Conservation (phyloP, 1,139 yeast genomes). For the Diutina pseudorugosa region DNA sequence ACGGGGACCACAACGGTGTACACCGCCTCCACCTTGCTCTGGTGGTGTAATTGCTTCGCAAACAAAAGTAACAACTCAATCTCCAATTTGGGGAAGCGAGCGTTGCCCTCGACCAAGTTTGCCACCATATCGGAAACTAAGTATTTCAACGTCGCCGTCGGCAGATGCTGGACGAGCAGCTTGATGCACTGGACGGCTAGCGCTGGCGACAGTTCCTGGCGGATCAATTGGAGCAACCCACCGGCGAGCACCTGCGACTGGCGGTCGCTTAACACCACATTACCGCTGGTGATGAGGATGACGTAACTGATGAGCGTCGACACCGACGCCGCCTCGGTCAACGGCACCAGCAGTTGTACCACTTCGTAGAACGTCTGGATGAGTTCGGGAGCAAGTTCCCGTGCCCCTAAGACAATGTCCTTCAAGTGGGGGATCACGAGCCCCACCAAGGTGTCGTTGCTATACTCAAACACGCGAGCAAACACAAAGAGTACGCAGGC, state of each 20-base stretch:
- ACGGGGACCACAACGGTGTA: slow-evolving; percentile 35
- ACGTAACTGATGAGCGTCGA: slow-evolving; percentile 46
- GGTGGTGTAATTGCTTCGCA: slow-evolving; percentile 16
- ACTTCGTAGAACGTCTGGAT: slow-evolving; percentile 23
- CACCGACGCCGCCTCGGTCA: slow-evolving; percentile 11
- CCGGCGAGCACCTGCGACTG: slow-evolving; percentile 18
- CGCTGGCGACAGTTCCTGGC: slow-evolving; percentile 19
- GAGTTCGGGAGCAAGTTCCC: slow-evolving; percentile 15
- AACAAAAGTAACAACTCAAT: slow-evolving; percentile 45
- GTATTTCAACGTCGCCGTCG: slow-evolving; percentile 16
- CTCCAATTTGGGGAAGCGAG: slow-evolving; percentile 19
- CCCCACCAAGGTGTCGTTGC: slow-evolving; percentile 35
- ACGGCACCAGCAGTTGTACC: slow-evolving; percentile 7
- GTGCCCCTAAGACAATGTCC: slow-evolving; percentile 25
- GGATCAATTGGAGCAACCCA: slow-evolving; percentile 24
- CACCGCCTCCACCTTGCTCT: slow-evolving; percentile 18
- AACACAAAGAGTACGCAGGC: slow-evolving; percentile 58
- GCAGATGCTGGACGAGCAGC: slow-evolving; percentile 29
- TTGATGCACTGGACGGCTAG: slow-evolving; percentile 49
- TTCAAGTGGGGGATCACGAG: slow-evolving; percentile 47
- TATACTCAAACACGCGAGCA: slow-evolving; percentile 44
- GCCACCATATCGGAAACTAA: slow-evolving; percentile 21
- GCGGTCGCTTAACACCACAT: slow-evolving; percentile 23
- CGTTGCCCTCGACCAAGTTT: slow-evolving; percentile 11
- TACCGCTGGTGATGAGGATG: slow-evolving; percentile 46